Percentiles rank a stretch among this genome's conserved stretches.
Evolutionary conservation across 495 filamentous ascomycete genomes (phyloP).

Genomic region (Oleoguttula mirabilis): DNA sequence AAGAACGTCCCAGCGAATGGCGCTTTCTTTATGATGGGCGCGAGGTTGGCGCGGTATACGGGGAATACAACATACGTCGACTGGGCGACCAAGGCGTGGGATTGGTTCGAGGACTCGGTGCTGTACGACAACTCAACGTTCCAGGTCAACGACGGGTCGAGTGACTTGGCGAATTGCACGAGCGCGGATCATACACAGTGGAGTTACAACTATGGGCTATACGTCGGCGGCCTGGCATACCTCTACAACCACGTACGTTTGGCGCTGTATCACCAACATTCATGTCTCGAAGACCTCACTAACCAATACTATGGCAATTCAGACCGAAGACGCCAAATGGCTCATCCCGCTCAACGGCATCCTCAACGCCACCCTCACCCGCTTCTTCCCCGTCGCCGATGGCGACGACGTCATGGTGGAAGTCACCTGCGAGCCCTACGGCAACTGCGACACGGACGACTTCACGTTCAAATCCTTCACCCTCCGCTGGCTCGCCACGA

Average conservation of each 20-base stretch:
- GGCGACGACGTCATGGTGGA: conserved; percentile 20
- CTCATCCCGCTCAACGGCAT: conserved; percentile 21
- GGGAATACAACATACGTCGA: conserved; percentile 65
- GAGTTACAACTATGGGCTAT: conserved; percentile 54
- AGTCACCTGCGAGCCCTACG: conserved; percentile 11
- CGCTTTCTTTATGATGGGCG: conserved; percentile 66
- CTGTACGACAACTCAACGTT: conserved; percentile 47
- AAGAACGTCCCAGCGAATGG: conserved; percentile 75
- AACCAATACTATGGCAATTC: conserved; percentile 1
- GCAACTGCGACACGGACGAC: conserved; percentile 10
- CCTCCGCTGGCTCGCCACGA: conserved; percentile 60
- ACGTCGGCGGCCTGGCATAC: conserved; percentile 52
- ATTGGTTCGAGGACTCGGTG: conserved; percentile 55
- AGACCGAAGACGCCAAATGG: conserved; percentile 10
- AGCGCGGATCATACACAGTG: conserved; percentile 39
- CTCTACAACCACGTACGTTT: conserved; percentile 19
- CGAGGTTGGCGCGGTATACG: conserved; percentile 64
- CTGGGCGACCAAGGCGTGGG: conserved; percentile 48
- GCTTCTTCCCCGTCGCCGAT: conserved; percentile 30
- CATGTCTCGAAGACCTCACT: background rate
- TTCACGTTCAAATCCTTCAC: conserved; percentile 65
- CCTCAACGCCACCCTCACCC: conserved; percentile 20
- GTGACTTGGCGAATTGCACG: conserved; percentile 36
- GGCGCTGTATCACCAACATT: background rate
- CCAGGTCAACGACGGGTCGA: conserved; percentile 56